A percentile compares a stretch with the other conserved stretches of the same genome.
These are phyloP conservation scores for Phytophthora cajani DNA, from an alignment of 352 stramenopile genomes.

Conservation along the genomic window DNA sequence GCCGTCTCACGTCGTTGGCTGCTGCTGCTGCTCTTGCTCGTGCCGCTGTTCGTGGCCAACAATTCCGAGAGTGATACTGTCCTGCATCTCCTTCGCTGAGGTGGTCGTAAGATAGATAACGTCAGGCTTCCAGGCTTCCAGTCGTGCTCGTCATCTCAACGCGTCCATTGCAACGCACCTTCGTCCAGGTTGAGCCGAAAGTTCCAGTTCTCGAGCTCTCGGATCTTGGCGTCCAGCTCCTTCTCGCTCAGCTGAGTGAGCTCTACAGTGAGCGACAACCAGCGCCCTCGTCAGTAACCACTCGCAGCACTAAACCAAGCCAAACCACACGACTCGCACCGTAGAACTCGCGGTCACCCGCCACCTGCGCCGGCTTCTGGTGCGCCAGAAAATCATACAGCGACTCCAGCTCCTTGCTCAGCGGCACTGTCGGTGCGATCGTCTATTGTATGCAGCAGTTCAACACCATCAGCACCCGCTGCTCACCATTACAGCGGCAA, in stretches of 20 bases:
- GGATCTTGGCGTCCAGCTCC: constrained; percentile 69
- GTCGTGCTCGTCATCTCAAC: neutral
- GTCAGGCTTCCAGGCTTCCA: neutral
- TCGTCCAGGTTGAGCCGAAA: constrained; percentile 84
- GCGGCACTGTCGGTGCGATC: constrained; percentile 51
- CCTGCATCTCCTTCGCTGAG: constrained; percentile 47
- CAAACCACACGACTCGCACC: constrained; percentile 20
- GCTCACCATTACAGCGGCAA: neutral
- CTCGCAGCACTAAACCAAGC: neutral
- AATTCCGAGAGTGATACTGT: constrained; percentile 55
- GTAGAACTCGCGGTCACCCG: constrained; percentile 49
- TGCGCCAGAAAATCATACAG: constrained; percentile 67
- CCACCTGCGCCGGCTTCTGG: constrained; percentile 42
- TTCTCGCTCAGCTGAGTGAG: constrained; percentile 63
- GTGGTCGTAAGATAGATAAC: constrained; percentile 6
- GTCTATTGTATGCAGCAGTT: constrained; percentile 38
- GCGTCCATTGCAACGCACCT: constrained; percentile 38
- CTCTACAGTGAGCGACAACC: constrained; percentile 32
- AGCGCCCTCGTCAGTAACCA: neutral
- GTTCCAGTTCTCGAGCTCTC: constrained; percentile 86
- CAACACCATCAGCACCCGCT: neutral
- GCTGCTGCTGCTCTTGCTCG: neutral
- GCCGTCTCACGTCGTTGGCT: neutral
- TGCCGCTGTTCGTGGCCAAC: constrained; percentile 13
- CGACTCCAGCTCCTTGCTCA: constrained; percentile 61